Conservation (phyloP, 176 grass and related monocot genomes). For the Aegilops bicornis region DNA sequence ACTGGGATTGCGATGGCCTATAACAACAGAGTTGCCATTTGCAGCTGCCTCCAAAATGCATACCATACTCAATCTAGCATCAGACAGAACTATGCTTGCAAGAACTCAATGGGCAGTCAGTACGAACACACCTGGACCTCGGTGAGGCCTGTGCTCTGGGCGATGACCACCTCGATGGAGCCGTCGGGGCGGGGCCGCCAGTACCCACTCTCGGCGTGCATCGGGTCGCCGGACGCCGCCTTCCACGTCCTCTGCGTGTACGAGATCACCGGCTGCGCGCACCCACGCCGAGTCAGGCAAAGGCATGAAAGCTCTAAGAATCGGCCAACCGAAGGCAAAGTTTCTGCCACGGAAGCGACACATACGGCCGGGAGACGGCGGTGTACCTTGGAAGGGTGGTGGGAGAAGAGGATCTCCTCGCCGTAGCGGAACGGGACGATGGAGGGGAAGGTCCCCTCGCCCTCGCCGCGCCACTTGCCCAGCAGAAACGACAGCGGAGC, state of each 20-base stretch:
- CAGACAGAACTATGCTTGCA: neutral
- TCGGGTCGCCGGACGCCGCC: conserved; percentile 67
- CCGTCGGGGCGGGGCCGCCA: conserved; percentile 72
- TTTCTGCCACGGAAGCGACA: neutral
- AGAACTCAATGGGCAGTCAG: neutral
- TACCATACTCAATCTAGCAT: neutral
- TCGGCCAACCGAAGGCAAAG: neutral
- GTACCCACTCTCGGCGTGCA: conserved; percentile 94
- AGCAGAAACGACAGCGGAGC: conserved; percentile 63
- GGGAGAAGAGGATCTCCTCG: conserved; percentile 87
- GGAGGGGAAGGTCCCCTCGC: conserved; percentile 78
- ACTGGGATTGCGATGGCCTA: neutral
- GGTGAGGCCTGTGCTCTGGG: conserved; percentile 82
- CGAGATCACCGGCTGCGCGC: conserved; percentile 75
- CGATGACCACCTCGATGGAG: conserved; percentile 76
- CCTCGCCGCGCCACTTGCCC: conserved; percentile 78
- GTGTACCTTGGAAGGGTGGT: conserved; percentile 78
- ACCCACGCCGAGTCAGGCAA: neutral
- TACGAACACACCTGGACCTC: conserved; percentile 65
- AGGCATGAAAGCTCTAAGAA: neutral
- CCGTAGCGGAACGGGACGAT: conserved; percentile 87
- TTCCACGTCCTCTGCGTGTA: conserved; percentile 91
- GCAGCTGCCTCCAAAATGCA: neutral
- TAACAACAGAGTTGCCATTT: neutral
- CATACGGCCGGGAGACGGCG: neutral